Conservation (phyloP, 805 yeast species). For the Myxozyma neglecta region DNA sequence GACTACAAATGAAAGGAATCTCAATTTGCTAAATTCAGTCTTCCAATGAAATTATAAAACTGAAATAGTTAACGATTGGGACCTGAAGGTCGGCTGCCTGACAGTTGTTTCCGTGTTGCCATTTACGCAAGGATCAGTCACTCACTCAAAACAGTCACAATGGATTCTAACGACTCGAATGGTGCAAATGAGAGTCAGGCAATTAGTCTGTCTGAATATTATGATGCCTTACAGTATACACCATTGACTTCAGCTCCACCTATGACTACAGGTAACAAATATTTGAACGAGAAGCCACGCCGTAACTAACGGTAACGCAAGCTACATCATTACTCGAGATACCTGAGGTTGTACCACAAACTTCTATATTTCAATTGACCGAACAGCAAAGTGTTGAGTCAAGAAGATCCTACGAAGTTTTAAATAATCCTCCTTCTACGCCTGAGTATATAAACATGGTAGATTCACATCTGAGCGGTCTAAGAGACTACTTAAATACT, state of each 20-base stretch:
- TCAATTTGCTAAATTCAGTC: too few relatives aligned
- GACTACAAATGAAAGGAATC: too few relatives aligned
- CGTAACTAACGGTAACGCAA: not conserved
- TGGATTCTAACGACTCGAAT: not conserved
- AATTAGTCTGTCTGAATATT: slow-evolving; percentile 6
- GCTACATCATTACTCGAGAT: slow-evolving; percentile 1
- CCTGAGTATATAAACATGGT: slow-evolving; percentile 2
- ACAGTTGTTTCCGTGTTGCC: too few relatives aligned
- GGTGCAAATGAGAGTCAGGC: not conserved
- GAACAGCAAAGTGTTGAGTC: slow-evolving; percentile 19
- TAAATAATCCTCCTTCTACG: slow-evolving; percentile 8
- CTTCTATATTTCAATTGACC: slow-evolving; percentile 22
- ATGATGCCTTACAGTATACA: slow-evolving; percentile 23
- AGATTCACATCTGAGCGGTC: slow-evolving; percentile 14
- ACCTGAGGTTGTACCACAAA: slow-evolving; percentile 13
- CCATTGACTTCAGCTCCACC: slow-evolving; percentile 26
- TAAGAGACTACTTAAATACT: slow-evolving; percentile 14
- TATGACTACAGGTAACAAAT: slow-evolving; percentile 10
- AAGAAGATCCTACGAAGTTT: slow-evolving; percentile 3
- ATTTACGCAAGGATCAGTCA: not conserved
- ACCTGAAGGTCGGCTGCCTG: too few relatives aligned
- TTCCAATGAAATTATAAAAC: too few relatives aligned
- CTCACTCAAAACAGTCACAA: not conserved
- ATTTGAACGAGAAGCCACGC: not conserved
- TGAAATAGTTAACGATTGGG: too few relatives aligned